Conservation (phyloP, 352 stramenopile genomes). For the Achlya hypogyna region DNA sequence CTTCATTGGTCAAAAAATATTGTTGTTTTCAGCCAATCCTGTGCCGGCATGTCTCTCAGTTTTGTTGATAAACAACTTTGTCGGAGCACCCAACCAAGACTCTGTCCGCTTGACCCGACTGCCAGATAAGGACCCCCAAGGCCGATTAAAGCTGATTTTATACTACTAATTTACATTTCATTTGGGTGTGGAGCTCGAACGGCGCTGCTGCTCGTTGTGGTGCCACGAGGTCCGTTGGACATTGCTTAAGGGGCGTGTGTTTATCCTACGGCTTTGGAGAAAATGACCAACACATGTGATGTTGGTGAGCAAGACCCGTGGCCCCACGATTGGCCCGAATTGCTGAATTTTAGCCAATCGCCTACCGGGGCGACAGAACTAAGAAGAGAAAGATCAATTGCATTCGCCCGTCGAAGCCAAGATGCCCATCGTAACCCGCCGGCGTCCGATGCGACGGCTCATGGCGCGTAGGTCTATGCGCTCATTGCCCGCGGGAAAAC, state of each 20-base stretch:
- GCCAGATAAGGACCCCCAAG: no score
- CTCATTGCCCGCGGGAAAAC: slow-evolving; percentile 95
- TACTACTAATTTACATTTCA: no score
- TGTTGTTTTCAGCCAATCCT: neutral
- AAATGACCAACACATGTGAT: neutral
- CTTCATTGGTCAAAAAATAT: neutral
- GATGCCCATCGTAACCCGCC: slow-evolving; percentile 10
- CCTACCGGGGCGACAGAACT: neutral
- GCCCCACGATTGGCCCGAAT: neutral
- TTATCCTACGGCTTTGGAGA: neutral
- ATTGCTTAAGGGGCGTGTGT: neutral
- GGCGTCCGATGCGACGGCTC: neutral
- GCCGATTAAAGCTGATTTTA: no score
- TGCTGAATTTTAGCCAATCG: neutral
- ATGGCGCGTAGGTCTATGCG: slow-evolving; percentile 81
- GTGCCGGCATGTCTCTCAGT: no score
- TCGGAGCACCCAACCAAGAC: no score
- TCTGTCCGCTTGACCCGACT: no score
- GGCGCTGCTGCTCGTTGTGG: no score
- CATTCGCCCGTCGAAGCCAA: neutral
- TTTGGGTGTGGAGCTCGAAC: no score
- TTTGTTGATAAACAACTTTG: no score
- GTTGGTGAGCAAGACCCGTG: neutral
- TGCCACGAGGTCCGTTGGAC: no score
- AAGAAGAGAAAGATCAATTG: neutral